These are phyloP conservation scores for Aspergillus hiratsukae DNA, from an alignment of 2,329 filamentous ascomycete species.

Conservation along the genomic window DNA sequence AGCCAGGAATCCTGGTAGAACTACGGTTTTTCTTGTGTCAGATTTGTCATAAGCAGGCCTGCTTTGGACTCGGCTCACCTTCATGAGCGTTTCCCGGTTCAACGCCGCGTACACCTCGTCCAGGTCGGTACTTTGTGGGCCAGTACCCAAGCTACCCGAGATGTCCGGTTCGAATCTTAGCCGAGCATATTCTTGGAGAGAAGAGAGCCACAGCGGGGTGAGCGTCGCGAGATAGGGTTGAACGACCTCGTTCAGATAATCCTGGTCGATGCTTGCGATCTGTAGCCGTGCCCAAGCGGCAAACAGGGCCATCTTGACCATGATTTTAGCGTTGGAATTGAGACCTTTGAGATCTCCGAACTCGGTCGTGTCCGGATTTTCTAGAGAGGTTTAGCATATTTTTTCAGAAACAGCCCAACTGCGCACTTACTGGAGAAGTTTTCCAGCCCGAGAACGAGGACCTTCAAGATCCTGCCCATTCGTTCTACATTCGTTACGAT, in stretches of 20 bases:
- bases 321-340: constrained; percentile 92
- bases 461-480: constrained; percentile 97
- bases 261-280: constrained; percentile 88
- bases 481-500: constrained; percentile 96
- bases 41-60: not conserved
- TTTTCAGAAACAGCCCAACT: not conserved
- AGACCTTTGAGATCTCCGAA: constrained; percentile 92
- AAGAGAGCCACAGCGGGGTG: constrained; percentile 90
- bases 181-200: constrained; percentile 86
- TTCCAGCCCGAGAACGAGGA: constrained; percentile 82
- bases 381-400: constrained; percentile 26
- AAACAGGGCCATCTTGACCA: constrained; percentile 97
- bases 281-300: constrained; percentile 97
- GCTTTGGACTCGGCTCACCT: constrained; percentile 37
- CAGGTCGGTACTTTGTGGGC: constrained; percentile 75
- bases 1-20: constrained; percentile 99
- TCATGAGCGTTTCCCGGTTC: constrained; percentile 86
- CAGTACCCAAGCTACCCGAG: constrained; percentile 79
- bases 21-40: constrained; percentile 21
- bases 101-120: constrained; percentile 93
- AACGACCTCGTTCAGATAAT: constrained; percentile 81
- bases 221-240: constrained; percentile 85
- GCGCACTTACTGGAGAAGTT: constrained; percentile 69
- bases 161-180: constrained; percentile 96
- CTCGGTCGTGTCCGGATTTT: constrained; percentile 70